A percentile compares a stretch with the other conserved stretches of the same genome.
phyloP scores from a whole-genome alignment of 1,284 basidiomycete genomes.

The Microbotryum scabiosae region DNA sequence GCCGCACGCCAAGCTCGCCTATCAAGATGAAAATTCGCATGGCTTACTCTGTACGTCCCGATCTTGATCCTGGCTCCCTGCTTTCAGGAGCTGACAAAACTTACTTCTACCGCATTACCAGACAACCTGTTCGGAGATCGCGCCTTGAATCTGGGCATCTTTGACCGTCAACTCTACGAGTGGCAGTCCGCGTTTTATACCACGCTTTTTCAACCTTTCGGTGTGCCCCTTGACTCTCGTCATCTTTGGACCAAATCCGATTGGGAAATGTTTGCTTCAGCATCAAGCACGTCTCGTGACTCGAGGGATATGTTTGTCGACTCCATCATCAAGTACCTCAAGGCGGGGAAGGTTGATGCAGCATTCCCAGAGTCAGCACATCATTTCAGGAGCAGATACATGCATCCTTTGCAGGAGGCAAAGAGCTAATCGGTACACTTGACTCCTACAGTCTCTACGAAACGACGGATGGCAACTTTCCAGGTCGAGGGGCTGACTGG shows the following conservation, averaged over 20 bases:
- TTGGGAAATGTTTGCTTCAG: conserved; percentile 40
- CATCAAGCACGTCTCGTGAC: conserved; percentile 27
- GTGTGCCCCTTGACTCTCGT: conserved; percentile 38
- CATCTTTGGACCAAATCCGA: conserved; percentile 40
- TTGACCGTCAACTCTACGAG: conserved; percentile 37
- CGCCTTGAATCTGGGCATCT: conserved; percentile 37
- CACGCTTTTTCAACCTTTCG: conserved; percentile 33
- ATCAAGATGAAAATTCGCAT: conserved; percentile 38
- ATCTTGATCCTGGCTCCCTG: background rate
- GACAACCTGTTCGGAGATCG: conserved; percentile 38
- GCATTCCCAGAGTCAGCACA: conserved; percentile 39
- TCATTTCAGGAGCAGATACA: conserved; percentile 12
- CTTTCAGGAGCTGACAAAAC: background rate
- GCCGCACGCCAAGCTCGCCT: conserved; percentile 39
- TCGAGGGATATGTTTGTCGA: conserved; percentile 37
- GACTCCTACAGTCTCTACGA: conserved; percentile 25
- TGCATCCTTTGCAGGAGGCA: too few species aligned
- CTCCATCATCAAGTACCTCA: conserved; percentile 35
- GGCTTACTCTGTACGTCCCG: conserved; percentile 34
- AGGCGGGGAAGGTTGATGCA: conserved; percentile 37
- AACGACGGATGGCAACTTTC: conserved; percentile 26
- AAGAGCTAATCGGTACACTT: background rate
- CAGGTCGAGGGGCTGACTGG: conserved; percentile 32
- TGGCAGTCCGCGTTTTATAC: conserved; percentile 38
- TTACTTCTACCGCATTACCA: conserved; percentile 3